A percentile compares a stretch with the other conserved stretches of the same genome.
These are phyloP conservation scores for Paramecium pentaurelia DNA, from an alignment of 73 alveolate genomes.

Conservation along the genomic window DNA sequence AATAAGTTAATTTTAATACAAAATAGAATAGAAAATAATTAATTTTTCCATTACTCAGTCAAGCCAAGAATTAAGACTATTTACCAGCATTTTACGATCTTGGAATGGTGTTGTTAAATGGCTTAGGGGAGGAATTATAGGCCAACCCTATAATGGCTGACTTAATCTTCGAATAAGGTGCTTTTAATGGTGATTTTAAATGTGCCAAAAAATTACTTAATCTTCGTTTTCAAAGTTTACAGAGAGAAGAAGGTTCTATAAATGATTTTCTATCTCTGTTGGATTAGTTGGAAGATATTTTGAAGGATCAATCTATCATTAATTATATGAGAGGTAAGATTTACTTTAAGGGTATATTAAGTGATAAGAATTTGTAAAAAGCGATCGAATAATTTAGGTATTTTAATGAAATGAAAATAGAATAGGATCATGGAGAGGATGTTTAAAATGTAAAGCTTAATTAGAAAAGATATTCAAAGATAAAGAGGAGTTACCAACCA, in stretches of 20 bases:
- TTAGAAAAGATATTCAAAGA: neutral
- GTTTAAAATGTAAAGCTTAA: neutral
- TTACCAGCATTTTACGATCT: slow-evolving; percentile 42
- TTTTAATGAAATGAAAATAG: neutral
- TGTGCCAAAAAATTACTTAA: neutral
- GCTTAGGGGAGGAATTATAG: neutral
- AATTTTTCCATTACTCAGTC: neutral
- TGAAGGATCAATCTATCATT: neutral
- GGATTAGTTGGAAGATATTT: neutral
- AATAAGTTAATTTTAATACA: neutral
- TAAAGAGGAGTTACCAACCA: neutral
- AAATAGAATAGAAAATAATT: neutral
- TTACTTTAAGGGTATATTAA: neutral
- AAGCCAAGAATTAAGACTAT: slow-evolving; percentile 39
- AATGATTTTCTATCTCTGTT: neutral
- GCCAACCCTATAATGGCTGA: slow-evolving; percentile 7
- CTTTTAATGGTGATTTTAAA: neutral
- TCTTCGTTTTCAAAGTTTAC: neutral
- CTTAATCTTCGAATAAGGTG: slow-evolving; percentile 35
- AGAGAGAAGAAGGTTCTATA: neutral
- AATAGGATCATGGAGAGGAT: slow-evolving; percentile 10
- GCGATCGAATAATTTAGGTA: neutral
- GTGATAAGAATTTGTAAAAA: neutral
- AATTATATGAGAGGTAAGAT: slow-evolving; percentile 7
- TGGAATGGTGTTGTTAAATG: slow-evolving; percentile 5